These are phyloP conservation scores for Eimeria acervulina DNA, from an alignment of 169 alveolate genomes.

Conservation along the genomic window DNA sequence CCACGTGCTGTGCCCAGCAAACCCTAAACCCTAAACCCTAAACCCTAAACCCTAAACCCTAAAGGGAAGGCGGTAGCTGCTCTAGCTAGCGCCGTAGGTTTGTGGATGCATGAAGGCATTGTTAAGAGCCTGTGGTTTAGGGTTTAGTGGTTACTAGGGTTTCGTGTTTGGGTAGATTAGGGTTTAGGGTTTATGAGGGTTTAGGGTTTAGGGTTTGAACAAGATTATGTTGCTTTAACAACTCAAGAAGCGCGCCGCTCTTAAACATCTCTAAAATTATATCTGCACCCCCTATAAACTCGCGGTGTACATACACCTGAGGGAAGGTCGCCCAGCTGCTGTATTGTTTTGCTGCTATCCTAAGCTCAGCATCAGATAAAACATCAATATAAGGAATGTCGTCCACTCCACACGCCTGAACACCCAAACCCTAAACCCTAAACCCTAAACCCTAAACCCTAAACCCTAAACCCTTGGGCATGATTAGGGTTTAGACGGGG, in stretches of 20 bases:
- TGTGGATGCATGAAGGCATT: no score
- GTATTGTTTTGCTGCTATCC: neutral
- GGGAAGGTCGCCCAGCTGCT: neutral
- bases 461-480: neutral
- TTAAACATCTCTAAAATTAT: neutral
- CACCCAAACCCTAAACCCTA: neutral
- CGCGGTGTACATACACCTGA: constrained; percentile 45
- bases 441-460: constrained; percentile 19
- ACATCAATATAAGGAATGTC: neutral
- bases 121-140: no score
- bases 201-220: neutral
- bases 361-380: neutral
- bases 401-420: constrained; percentile 23
- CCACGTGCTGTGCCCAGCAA: neutral
- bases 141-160: no score
- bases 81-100: no score
- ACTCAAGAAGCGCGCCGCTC: neutral
- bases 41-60: constrained; percentile 33
- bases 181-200: neutral
- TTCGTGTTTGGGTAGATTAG: neutral
- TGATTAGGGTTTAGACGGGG: neutral
- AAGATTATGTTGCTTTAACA: neutral
- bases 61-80: neutral
- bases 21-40: constrained; percentile 46
- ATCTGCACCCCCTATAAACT: constrained; percentile 19